A percentile compares a stretch with the other conserved stretches of the same genome.
These are phyloP conservation scores for Cyclotella distinguenda DNA, from an alignment of 108 stramenopile genomes.

Conservation along the genomic window DNA sequence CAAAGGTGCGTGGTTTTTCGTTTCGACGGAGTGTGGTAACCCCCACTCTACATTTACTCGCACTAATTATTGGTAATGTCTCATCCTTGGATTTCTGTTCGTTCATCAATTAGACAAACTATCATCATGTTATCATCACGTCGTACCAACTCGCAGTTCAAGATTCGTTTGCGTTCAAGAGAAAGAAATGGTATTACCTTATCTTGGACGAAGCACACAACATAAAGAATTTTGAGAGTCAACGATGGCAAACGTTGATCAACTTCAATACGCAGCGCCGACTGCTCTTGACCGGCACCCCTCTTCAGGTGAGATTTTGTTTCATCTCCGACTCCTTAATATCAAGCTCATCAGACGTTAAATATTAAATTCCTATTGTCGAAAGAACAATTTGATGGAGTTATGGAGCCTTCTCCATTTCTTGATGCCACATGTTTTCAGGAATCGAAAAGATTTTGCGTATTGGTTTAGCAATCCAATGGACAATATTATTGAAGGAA, in stretches of 20 bases:
- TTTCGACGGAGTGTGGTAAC: too few relatives aligned
- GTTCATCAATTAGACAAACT: conserved; percentile 70
- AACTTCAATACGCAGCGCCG: conserved; percentile 95
- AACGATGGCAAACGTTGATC: conserved; percentile 98
- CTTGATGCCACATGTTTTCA: conserved; percentile 85
- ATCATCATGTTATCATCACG: conserved; percentile 94
- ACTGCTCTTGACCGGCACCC: conserved; percentile 93
- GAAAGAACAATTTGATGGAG: conserved; percentile 88
- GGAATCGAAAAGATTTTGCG: conserved; percentile 94
- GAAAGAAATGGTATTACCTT: conserved; percentile 97
- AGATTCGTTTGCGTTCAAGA: conserved; percentile 92
- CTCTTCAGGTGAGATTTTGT: conserved; percentile 63
- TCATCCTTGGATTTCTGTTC: too few relatives aligned
- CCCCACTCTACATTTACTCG: neutral
- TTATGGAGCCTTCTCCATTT: conserved; percentile 92
- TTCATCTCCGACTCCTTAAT: neutral
- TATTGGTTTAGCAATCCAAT: conserved; percentile 98
- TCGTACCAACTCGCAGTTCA: conserved; percentile 97
- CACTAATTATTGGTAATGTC: neutral
- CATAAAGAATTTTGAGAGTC: conserved; percentile 98
- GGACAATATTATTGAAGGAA: conserved; percentile 92
- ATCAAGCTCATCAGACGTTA: neutral
- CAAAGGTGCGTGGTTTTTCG: too few relatives aligned
- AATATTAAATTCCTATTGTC: neutral
- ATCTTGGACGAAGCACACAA: conserved; percentile 99